Base-by-base conservation (phyloP, 441 rosid species). In the Aleurites moluccanus region DNA sequence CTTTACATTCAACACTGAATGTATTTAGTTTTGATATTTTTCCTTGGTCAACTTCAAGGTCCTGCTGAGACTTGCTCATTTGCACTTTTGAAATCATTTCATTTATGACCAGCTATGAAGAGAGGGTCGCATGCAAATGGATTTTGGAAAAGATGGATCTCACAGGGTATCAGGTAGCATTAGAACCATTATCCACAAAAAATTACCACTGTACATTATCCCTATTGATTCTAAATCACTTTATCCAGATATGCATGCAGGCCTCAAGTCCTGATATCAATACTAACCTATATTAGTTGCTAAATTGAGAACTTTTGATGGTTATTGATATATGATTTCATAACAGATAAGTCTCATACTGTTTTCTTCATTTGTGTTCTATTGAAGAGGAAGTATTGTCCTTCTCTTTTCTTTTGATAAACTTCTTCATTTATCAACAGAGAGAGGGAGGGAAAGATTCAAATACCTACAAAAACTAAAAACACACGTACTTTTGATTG, bases 81-180 rank as follows among this genome's bases (percentile, higher is more conserved):
- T 42, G 56, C 70, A 3, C 44, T 79, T 67, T 78, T 81, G 71
- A 73, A 79, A 69, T 71, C 25, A 57, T 75, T 64, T 73, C 72
- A 35, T 79, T 71, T 66, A 63, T 75, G 67, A 30, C 33, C 85
- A 90, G 97, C 79, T 82, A 81, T 73, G 97, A 91, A 73, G 94
- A 90, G 78, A 86, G 70, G 55, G 90, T 80, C 57, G 97, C 91
- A 35, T 92, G 96, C 89, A 88, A 87, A 82, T 83, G 85, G 85
- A 89, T 92, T 74, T 77, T 92, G 81, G 93, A 91, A 76, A 92
- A 87, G 81, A 68, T 82, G 79, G 89, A 87, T 68, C 82, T 94
- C 57, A 84, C 77, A 64, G 92, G 89, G 27, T 87, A 86, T 84
- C 93, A 91, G 94, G 99, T 94, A 85, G n/a, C 64, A 52, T 35